Evolutionary conservation across 768 basidiomycete genomes (phyloP), one percentile per base, ranked within the genome.

Genomic region (Lentinula sp.): DNA sequence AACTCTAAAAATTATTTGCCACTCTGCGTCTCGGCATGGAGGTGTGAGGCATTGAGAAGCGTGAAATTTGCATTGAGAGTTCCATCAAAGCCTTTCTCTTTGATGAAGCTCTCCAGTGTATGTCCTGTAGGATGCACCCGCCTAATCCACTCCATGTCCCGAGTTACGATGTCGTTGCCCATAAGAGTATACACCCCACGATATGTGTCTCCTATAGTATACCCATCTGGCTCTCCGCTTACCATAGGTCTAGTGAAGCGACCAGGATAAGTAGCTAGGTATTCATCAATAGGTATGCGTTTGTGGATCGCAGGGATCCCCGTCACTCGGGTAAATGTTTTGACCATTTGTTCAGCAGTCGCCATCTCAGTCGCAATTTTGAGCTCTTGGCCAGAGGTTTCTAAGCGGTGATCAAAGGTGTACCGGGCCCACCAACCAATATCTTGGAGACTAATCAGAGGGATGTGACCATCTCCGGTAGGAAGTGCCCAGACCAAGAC

Each of bases 91-190:
- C 65, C 62, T 3, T 66, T 71, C 64, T 70, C 66, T 61, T 70
- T 69, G 71, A 80, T 77, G 76, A 77, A 80, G 42, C 64, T 72
- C 65, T 77, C 76, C 28, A 80, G 64, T 2, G 72, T 73, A 51
- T 74, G 61, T 2, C 68, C 66, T 7, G 65, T 63, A 1, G 79
- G 77, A 66, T 81, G 72, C 13, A 78, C 66, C n/a, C 66, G 70
- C 53, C 73, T 65, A 20, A 81, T 70, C 55, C 79, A 80, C 7
- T 75, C 73, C 72, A 78, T 74, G 61, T 83, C 76, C 63, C 76
- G 68, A 63, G 68, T 71, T 37, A 82, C 66, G 41, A 80, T 65
- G 62, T 76, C 75, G 55, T 83, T 80, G 32, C 78, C 67, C 70
- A 71, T 81, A 56, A 74, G 57, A n/a, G 70, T 71, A 77, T 77